phyloP scores from a whole-genome alignment of 768 basidiomycete genomes.

The Punctularia strigosozonata region DNA sequence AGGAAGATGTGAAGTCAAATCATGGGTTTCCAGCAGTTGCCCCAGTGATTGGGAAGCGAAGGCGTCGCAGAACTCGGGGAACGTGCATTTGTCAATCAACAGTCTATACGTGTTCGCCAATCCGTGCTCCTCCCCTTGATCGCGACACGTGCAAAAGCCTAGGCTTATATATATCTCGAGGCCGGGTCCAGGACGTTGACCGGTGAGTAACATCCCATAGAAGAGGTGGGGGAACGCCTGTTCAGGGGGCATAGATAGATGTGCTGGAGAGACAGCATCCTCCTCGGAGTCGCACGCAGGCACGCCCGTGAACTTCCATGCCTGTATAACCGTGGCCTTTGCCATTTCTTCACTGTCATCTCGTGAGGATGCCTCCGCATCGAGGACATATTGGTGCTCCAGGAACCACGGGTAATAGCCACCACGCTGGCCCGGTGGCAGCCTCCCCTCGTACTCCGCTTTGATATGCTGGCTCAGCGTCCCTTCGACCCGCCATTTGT shows the following conservation, averaged over 20 bases:
- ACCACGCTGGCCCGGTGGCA: constrained; percentile 16
- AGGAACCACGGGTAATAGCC: constrained; percentile 25
- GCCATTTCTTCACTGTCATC: constrained; percentile 1
- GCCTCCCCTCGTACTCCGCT: constrained; percentile 10
- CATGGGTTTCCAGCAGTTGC: constrained; percentile 16
- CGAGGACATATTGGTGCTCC: constrained; percentile 20
- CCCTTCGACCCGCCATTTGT: constrained; percentile 21
- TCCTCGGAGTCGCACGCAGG: neutral
- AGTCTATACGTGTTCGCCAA: constrained; percentile 10
- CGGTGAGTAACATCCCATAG: neutral
- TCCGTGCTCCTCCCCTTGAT: neutral
- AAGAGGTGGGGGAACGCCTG: neutral
- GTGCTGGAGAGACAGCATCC: no score
- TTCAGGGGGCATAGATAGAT: neutral
- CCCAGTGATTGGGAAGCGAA: constrained; percentile 14
- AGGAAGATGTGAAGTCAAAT: constrained; percentile 1
- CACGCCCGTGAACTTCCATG: constrained; percentile 3
- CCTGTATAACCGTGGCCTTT: constrained; percentile 1
- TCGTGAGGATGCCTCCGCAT: constrained; percentile 7
- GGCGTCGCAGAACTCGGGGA: constrained; percentile 22
- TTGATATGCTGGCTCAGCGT: constrained; percentile 23
- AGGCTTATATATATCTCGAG: constrained; percentile 4
- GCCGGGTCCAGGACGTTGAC: neutral
- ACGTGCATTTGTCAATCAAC: constrained; percentile 19
- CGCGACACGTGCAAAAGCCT: constrained; percentile 9